A percentile compares a stretch with the other conserved stretches of the same genome.
Evolutionary conservation across 176 grass and related monocot genomes (phyloP).

Genomic region (Oryza nivara): DNA sequence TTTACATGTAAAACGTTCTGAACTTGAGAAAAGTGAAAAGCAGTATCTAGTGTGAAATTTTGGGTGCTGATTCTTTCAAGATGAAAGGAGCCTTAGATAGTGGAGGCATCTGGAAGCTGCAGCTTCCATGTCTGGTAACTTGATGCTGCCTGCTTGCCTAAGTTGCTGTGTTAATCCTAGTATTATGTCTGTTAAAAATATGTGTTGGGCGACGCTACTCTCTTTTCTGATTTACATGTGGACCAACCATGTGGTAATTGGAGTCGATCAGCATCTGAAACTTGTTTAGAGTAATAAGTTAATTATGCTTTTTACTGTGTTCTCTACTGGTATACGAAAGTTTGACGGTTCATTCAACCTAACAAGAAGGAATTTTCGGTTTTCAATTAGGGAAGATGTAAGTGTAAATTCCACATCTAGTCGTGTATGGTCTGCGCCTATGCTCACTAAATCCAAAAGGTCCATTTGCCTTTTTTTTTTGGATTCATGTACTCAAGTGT

Average conservation of each 20-base stretch:
- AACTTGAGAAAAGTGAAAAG: not conserved
- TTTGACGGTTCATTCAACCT: not conserved
- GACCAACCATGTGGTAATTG: too few relatives aligned
- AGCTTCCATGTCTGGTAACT: not conserved
- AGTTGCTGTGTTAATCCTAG: not conserved
- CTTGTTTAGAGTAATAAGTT: not conserved
- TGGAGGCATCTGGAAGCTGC: not conserved
- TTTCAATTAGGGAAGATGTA: too few relatives aligned
- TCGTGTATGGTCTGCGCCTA: not conserved
- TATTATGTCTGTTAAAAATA: not conserved
- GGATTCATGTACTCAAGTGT: not conserved
- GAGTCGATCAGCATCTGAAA: not conserved
- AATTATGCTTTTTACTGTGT: too few relatives aligned
- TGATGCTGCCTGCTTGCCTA: not conserved
- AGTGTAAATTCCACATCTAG: not conserved
- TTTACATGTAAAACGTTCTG: constrained; percentile 14
- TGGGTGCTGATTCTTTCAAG: not conserved
- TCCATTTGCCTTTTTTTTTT: not conserved
- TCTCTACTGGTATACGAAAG: too few relatives aligned
- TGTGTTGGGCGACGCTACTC: not conserved
- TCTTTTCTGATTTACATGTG: not conserved
- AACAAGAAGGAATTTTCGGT: not conserved
- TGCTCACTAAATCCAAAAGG: too few relatives aligned
- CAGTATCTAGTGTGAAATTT: not conserved
- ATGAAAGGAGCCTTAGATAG: not conserved